Conservation (phyloP, 139 green algal genomes). For the Chlamydomonas incerta region DNA sequence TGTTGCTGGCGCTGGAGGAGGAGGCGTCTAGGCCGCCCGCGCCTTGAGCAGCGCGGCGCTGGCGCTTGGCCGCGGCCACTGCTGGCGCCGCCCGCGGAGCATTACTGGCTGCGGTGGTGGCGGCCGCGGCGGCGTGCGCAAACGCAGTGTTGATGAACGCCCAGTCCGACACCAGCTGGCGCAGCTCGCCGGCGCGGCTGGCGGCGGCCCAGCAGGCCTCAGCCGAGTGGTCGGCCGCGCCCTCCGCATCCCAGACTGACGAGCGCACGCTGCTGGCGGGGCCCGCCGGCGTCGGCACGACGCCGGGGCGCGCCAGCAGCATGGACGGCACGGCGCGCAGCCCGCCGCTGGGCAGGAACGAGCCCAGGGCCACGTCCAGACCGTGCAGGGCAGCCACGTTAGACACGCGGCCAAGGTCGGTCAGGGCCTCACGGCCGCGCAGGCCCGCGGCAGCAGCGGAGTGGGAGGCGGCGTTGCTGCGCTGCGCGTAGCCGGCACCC, state of each 20-base stretch:
- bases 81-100: too few relatives aligned
- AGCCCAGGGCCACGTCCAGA: slow-evolving; percentile 29
- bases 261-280: too few relatives aligned
- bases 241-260: too few relatives aligned
- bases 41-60: too few relatives aligned
- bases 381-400: background rate
- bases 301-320: background rate
- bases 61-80: too few relatives aligned
- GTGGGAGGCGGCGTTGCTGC: background rate
- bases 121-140: background rate
- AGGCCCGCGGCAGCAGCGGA: background rate
- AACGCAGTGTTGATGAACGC: background rate
- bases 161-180: slow-evolving; percentile 35
- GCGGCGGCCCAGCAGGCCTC: background rate
- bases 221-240: too few relatives aligned
- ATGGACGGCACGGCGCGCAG: background rate
- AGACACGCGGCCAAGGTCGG: background rate
- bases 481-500: background rate
- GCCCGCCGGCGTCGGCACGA: too few relatives aligned
- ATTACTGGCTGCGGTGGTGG: too few relatives aligned
- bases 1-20: too few relatives aligned
- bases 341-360: slow-evolving; percentile 1
- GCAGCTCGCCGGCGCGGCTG: background rate
- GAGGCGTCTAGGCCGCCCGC: too few relatives aligned
- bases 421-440: background rate